Conservation (phyloP, 2,329 filamentous ascomycete genomes). For the Ceratocystiopsis minuta region DNA sequence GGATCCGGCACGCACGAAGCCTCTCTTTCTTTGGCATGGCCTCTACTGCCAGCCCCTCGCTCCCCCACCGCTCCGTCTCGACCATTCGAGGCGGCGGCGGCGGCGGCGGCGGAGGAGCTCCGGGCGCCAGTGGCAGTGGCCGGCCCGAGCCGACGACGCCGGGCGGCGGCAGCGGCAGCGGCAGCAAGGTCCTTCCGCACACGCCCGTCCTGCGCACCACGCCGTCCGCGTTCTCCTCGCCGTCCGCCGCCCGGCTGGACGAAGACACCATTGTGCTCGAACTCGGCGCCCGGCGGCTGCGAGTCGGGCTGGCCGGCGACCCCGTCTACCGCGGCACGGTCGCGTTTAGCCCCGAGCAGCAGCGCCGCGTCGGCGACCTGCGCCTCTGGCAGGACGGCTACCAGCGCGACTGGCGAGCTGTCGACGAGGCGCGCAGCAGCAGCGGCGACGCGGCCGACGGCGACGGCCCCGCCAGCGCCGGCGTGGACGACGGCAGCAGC, state of each 20-base stretch:
- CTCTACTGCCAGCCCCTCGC: constrained; percentile 23
- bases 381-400: constrained; percentile 46
- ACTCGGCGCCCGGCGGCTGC: constrained; percentile 59
- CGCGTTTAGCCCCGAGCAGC: constrained; percentile 56
- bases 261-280: constrained; percentile 78
- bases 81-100: constrained; percentile 29
- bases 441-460: constrained; percentile 10
- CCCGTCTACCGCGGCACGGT: constrained; percentile 53
- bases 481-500: constrained; percentile 3
- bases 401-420: constrained; percentile 24
- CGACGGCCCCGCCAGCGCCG: constrained; percentile 20
- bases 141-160: constrained; percentile 9
- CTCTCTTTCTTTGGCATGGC: constrained; percentile 20
- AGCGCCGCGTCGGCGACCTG: constrained; percentile 67
- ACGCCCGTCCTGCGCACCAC: constrained; percentile 37
- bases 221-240: constrained; percentile 37
- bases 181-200: constrained; percentile 30
- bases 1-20: too few species aligned
- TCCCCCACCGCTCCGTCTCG: constrained; percentile 40
- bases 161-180: constrained; percentile 11
- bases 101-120: constrained; percentile 11
- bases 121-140: constrained; percentile 6
- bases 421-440: too few species aligned
- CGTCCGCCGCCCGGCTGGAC: constrained; percentile 48
- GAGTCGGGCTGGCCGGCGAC: constrained; percentile 77